These are phyloP conservation scores for Carex cristatella DNA, from an alignment of 176 grass and related monocot species.

Conservation along the genomic window DNA sequence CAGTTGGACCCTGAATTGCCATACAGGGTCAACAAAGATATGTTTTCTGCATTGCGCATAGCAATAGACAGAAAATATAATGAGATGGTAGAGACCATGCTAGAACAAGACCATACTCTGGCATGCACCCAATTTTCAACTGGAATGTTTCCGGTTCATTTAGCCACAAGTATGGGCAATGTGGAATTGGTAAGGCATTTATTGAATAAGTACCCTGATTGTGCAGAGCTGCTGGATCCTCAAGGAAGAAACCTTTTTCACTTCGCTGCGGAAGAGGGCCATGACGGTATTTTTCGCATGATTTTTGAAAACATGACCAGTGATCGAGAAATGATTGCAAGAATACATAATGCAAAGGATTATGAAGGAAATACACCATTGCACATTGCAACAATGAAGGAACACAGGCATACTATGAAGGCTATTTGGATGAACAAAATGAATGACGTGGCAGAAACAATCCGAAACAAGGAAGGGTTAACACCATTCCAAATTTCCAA, in stretches of 20 bases:
- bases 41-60: constrained; percentile 1
- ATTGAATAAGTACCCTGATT: not conserved
- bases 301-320: not conserved
- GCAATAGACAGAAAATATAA: not conserved
- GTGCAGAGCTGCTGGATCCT: not conserved
- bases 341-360: not conserved
- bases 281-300: no score
- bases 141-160: not conserved
- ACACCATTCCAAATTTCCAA: not conserved
- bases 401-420: not conserved
- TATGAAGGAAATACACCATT: not conserved
- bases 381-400: not conserved
- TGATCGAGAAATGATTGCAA: not conserved
- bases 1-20: not conserved
- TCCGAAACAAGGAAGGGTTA: not conserved
- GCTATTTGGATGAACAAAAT: not conserved
- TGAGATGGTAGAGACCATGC: not conserved
- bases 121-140: not conserved
- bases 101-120: not conserved
- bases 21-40: not conserved
- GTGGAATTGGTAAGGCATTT: not conserved
- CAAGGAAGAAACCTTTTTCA: not conserved
- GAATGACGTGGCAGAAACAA: not conserved
- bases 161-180: not conserved
- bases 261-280: not conserved